A percentile compares a stretch with the other conserved stretches of the same genome.
Evolutionary conservation across 305 asterid species (phyloP).

Genomic region (Fraxinus floribunda): DNA sequence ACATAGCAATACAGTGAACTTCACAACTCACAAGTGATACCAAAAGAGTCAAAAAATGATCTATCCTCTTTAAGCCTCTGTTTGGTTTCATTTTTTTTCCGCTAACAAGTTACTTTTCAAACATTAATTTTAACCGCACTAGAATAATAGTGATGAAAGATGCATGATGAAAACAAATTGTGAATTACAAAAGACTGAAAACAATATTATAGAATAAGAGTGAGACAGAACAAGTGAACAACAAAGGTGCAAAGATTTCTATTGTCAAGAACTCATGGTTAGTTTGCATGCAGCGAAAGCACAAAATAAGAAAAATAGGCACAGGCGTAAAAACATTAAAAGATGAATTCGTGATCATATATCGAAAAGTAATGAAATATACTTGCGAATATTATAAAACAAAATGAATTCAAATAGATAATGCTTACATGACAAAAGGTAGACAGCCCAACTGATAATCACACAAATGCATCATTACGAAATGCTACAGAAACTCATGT

Average conservation of each 20-base stretch:
- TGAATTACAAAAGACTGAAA: background rate
- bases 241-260: background rate
- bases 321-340: background rate
- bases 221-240: background rate
- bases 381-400: background rate
- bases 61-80: background rate
- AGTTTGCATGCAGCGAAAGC: background rate
- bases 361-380: background rate
- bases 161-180: background rate
- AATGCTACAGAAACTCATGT: background rate
- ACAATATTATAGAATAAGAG: background rate
- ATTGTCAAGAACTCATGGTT: background rate
- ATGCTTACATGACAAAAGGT: background rate
- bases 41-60: background rate
- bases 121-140: background rate
- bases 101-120: background rate
- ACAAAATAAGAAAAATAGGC: background rate
- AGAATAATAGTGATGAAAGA: background rate
- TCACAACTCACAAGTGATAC: background rate
- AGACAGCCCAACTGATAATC: background rate
- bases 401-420: background rate
- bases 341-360: background rate
- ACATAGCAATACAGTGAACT: background rate
- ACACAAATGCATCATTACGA: background rate
- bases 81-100: background rate